A percentile compares a stretch with the other conserved stretches of the same genome.
Evolutionary conservation across 306 rosid genomes (phyloP).

Genomic region (Gastrolobium villosum): DNA sequence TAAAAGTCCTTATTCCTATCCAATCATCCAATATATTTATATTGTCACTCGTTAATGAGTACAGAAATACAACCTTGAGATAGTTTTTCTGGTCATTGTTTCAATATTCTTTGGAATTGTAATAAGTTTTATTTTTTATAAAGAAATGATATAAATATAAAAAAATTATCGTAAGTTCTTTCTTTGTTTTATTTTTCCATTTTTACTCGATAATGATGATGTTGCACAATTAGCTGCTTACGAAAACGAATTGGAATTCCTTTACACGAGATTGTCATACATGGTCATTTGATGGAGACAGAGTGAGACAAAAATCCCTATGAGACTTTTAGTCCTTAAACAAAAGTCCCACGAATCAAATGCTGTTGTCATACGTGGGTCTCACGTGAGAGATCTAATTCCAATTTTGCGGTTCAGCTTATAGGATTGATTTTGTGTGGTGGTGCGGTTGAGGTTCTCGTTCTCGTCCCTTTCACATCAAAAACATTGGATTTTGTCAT

Average conservation of each 20-base stretch:
- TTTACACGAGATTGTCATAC: slow-evolving; percentile 8
- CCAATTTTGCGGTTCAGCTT: background rate
- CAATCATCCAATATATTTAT: slow-evolving; percentile 39
- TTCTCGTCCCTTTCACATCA: background rate
- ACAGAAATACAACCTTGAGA: slow-evolving; percentile 26
- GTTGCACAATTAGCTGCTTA: background rate
- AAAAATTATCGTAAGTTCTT: background rate
- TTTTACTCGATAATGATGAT: background rate
- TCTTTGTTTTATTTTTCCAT: background rate
- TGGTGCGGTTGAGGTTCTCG: background rate
- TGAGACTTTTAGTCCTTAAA: background rate
- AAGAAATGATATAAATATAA: slow-evolving; percentile 32
- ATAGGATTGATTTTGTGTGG: slow-evolving; percentile 12
- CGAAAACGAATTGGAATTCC: background rate
- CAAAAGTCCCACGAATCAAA: background rate
- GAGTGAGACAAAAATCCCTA: background rate
- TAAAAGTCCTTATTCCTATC: background rate
- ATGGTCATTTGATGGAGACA: background rate
- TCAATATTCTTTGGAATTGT: slow-evolving; percentile 46
- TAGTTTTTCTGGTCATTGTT: slow-evolving; percentile 31
- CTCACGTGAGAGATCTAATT: background rate
- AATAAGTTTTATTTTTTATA: slow-evolving; percentile 34
- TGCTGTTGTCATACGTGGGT: slow-evolving; percentile 4
- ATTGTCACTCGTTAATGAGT: slow-evolving; percentile 20
- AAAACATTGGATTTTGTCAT: background rate